Base-by-base conservation (phyloP, 78 protist genomes). In the slime mould (Dictyostelium discoideum) region DNA sequence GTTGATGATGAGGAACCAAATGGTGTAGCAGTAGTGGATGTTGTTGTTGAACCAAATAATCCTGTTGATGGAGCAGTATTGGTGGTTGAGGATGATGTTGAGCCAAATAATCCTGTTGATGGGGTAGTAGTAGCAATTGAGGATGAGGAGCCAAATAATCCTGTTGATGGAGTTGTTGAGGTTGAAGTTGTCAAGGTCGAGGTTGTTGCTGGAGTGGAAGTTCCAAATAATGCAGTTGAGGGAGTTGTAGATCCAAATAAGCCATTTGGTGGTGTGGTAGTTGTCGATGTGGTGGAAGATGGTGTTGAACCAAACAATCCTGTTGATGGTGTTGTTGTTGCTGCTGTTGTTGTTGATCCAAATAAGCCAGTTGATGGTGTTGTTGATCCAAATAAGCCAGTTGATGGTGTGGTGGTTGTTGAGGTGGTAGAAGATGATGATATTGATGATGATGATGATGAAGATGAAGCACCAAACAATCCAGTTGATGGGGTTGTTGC, bases 221-320 rank as follows among this genome's bases (percentile, higher is more conserved):
- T 57, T 32, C 73, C 73, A 63, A 63, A 63, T 77, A 11, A 18
- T 57, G 40, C 18, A 5, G 54, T 57, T 54, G 86, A 40, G 44
- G 85, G 40, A 9, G 85, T 79, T n/a, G 44, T n/a, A 22, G 39
- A 40, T 11, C 85, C 72, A 80, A 80, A 80, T 26, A 80, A 80
- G 50, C 65, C 39, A 42, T 60, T n/a, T n/a, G 80, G 1, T 73
- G 80, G 7, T 29, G 81, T 26, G 5, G 80, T 16, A 0, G 85
- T n/a, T 79, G 85, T 3, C 46, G 46, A 24, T 11, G 24, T 24
- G 13, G 80, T 32, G 18, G 24, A 6, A 7, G 69, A 8, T 46
- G 85, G 0, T 50, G 86, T 1, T 14, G 73, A 20, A 57, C 86
- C 86, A 82, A 82, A 82, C 32, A 82, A 54, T 44, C 84, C 32